Conservation (phyloP, 2,329 filamentous ascomycete genomes). For the Blumeriella jaapii region DNA sequence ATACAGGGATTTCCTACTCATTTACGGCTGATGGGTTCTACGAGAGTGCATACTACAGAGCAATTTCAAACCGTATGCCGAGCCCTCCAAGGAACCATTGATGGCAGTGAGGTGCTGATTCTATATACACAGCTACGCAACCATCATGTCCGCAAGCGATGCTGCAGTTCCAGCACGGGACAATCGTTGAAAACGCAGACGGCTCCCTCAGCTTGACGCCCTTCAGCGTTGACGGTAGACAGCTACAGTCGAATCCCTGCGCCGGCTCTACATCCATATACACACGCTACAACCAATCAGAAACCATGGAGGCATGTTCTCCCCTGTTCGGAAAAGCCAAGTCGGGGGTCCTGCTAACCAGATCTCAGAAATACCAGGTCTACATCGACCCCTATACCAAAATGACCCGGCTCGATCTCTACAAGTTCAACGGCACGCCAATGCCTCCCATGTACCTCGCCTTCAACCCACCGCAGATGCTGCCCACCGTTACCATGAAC, state of each 20-base stretch:
- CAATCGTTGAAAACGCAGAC: constrained; percentile 42
- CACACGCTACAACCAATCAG: constrained; percentile 54
- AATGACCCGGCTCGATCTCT: constrained; percentile 51
- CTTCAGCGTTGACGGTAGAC: constrained; percentile 54
- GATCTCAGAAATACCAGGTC: constrained; percentile 28
- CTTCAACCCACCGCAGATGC: constrained; percentile 53
- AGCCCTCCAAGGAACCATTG: background rate
- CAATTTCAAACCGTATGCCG: constrained; percentile 52
- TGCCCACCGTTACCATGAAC: constrained; percentile 56
- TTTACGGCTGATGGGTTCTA: constrained; percentile 57
- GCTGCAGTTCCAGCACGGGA: constrained; percentile 65
- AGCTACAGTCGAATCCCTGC: constrained; percentile 56
- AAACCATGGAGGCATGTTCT: constrained; percentile 44
- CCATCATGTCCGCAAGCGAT: constrained; percentile 52
- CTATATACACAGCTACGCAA: constrained; percentile 36
- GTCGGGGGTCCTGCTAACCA: constrained; percentile 2
- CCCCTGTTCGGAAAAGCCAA: background rate
- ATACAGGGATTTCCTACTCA: constrained; percentile 63
- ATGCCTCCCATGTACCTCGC: constrained; percentile 58
- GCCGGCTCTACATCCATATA: constrained; percentile 40
- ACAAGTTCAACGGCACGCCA: constrained; percentile 49
- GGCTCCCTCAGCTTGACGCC: constrained; percentile 49
- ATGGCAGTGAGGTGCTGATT: constrained; percentile 8
- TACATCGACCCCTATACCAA: constrained; percentile 49
- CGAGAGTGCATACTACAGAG: constrained; percentile 60